These are phyloP conservation scores for Mycena olivaceomarginata DNA, from an alignment of 768 basidiomycete species.

Conservation along the genomic window DNA sequence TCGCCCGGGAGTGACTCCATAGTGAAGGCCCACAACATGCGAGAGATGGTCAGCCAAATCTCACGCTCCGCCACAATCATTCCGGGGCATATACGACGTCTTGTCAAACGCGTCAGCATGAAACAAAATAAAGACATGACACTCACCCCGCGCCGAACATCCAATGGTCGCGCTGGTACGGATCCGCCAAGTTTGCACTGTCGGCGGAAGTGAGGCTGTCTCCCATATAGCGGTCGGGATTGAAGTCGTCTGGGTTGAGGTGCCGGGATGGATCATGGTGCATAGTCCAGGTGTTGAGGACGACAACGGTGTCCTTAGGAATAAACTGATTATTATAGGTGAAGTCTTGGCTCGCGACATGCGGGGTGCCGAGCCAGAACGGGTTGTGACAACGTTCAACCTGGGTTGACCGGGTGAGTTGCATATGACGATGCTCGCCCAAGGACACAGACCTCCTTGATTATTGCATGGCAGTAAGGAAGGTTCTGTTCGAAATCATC, in stretches of 20 bases:
- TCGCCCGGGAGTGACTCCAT: constrained; percentile 63
- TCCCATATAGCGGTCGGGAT: constrained; percentile 66
- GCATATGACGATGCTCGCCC: neutral
- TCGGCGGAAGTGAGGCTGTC: constrained; percentile 62
- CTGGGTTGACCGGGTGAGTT: neutral
- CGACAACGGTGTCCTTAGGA: constrained; percentile 61
- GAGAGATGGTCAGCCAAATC: constrained; percentile 65
- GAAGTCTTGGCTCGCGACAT: constrained; percentile 58
- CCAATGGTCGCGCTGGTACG: constrained; percentile 70
- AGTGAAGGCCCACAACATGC: constrained; percentile 69
- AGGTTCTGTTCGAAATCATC: constrained; percentile 40
- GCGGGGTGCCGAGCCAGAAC: constrained; percentile 64
- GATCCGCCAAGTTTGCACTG: constrained; percentile 63
- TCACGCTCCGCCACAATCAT: constrained; percentile 67
- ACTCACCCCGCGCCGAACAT: constrained; percentile 69
- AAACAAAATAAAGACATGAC: too few species aligned
- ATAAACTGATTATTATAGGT: constrained; percentile 63
- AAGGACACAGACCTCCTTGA: constrained; percentile 55
- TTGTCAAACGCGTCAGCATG: constrained; percentile 26
- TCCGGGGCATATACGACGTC: constrained; percentile 65
- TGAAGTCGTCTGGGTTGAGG: constrained; percentile 61
- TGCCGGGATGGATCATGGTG: constrained; percentile 60
- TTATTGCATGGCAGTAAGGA: constrained; percentile 59
- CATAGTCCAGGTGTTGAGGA: constrained; percentile 64
- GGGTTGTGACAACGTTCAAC: constrained; percentile 57